A percentile compares a stretch with the other conserved stretches of the same genome.
Conservation (phyloP, 140 eudicot genomes). For the Oenanthe javanica region DNA sequence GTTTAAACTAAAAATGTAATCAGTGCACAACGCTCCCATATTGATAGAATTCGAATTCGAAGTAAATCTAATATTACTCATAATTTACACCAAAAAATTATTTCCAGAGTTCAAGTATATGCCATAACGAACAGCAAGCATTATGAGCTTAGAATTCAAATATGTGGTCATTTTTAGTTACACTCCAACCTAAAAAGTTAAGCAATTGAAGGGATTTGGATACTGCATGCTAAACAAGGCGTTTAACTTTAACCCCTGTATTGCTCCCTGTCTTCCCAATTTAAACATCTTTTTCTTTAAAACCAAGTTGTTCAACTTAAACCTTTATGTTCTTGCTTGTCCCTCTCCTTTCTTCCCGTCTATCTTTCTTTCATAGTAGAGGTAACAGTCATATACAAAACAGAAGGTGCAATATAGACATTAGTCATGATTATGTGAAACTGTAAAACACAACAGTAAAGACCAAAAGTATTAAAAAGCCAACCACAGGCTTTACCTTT, state of each 20-base stretch:
- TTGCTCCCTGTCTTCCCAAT: neutral
- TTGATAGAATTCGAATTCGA: neutral
- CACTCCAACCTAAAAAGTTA: neutral
- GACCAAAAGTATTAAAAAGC: constrained; percentile 6
- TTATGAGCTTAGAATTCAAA: neutral
- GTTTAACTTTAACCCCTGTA: neutral
- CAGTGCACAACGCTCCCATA: neutral
- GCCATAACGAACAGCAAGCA: neutral
- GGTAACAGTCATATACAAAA: neutral
- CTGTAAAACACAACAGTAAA: neutral
- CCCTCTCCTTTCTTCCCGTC: neutral
- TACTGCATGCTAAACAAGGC: neutral
- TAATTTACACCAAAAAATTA: no score
- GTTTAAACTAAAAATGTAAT: no score
- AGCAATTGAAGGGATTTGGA: neutral
- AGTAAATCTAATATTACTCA: neutral
- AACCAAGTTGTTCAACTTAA: neutral
- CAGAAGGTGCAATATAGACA: neutral
- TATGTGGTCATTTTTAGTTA: neutral
- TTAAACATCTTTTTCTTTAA: neutral
- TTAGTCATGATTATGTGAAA: neutral
- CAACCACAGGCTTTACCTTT: neutral
- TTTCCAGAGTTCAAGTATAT: neutral
- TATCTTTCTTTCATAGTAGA: neutral
- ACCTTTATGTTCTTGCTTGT: constrained; percentile 2